Evolutionary conservation across 2,329 filamentous ascomycete genomes (phyloP), one percentile per base, ranked within the genome.

Genomic region (Cladosporium sp.): DNA sequence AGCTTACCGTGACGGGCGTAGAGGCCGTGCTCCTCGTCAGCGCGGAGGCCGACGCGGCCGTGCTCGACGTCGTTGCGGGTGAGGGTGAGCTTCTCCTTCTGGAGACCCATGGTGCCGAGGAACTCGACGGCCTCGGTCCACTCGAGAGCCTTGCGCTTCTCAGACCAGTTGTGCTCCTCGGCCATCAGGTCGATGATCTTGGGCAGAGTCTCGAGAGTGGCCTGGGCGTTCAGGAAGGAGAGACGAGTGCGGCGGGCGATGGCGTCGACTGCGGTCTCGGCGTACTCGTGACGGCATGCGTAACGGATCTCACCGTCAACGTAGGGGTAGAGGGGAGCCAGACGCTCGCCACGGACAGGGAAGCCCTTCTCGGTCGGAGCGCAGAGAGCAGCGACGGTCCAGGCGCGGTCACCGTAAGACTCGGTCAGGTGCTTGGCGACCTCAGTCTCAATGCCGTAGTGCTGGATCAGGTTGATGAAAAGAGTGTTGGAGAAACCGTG

Each of bases 381-480:
- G 60, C 87, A 92, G 42, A 96, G 77, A 1, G 88, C 82, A 7
- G 88, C 90, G 18, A 96, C 89, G 13, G 86, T 86, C 91, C 91
- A 96, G 17, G 91, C 89, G 52, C 91, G 83, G 70, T 96, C 91
- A 58, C 92, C 91, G 66, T 96, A 97, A 51, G 88, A 88, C 64
- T 87, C 82, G 12, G 86, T 86, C 29, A 96, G 78, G 70, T 96
- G 90, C 72, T 89, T 88, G 39, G 91, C 91, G 17, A 96, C 88
- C 61, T 95, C 89, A 15, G 89, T 95, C 70, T 96, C 91, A 51
- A 96, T 73, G 56, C 89, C 89, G 65, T 89, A 96, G 72, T 95
- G 88, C 70, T 96, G 90, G 65, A 96, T 93, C 30, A 96, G 76
- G 70, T 92, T 91, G 76, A 96, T 96, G 74, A 96, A 96, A 19